A percentile compares a stretch with the other conserved stretches of the same genome.
phyloP scores from a whole-genome alignment of 148 eudicot genomes.

The Chenopodium suecicum region DNA sequence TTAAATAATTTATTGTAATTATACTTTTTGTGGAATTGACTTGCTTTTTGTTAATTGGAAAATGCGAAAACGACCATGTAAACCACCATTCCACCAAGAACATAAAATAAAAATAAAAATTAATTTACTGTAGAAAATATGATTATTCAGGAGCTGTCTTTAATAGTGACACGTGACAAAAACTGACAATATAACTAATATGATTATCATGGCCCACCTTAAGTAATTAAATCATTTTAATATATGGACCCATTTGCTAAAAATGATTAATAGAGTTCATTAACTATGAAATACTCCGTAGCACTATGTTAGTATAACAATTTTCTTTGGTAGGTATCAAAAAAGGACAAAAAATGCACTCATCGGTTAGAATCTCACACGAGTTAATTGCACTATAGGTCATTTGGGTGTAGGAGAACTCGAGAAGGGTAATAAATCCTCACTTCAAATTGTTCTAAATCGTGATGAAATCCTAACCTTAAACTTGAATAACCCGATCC shows the following conservation, averaged over 20 bases:
- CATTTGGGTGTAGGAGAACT: no score
- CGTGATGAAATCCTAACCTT: no score
- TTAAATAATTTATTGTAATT: not conserved
- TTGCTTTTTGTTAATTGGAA: slow-evolving; percentile 13
- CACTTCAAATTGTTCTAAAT: no score
- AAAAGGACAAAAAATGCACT: no score
- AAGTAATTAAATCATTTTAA: slow-evolving; percentile 6
- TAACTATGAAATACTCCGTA: not conserved
- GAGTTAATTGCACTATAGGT: no score
- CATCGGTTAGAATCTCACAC: no score
- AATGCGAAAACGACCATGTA: not conserved
- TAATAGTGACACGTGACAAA: slow-evolving; percentile 27
- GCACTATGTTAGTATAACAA: no score
- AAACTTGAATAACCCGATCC: no score
- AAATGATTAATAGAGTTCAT: slow-evolving; percentile 15
- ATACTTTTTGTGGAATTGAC: slow-evolving; percentile 11
- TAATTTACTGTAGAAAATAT: not conserved
- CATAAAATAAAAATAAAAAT: not conserved
- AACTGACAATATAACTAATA: slow-evolving; percentile 19
- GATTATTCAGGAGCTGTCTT: slow-evolving; percentile 4
- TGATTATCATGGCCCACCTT: slow-evolving; percentile 27
- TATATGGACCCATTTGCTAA: not conserved
- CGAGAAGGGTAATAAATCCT: no score
- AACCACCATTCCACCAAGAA: not conserved
- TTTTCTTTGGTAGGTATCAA: no score